A percentile compares a stretch with the other conserved stretches of the same genome.
These are phyloP conservation scores for Mercurialis annua DNA, from an alignment of 345 rosid genomes.

Conservation along the genomic window DNA sequence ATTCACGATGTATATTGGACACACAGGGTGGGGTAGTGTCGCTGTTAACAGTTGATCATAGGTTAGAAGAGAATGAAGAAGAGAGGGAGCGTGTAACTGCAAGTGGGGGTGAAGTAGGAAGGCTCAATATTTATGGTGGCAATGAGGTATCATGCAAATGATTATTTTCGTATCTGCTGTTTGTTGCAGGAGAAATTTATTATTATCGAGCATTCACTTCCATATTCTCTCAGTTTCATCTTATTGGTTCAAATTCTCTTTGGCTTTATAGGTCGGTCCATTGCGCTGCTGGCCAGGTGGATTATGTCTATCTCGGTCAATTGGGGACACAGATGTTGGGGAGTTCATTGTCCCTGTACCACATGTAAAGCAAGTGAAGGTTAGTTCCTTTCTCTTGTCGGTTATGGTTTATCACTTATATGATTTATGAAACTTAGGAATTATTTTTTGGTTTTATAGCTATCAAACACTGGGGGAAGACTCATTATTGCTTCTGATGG, in stretches of 20 bases:
- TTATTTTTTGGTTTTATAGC: constrained; percentile 39
- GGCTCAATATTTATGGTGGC: constrained; percentile 93
- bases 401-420: constrained; percentile 5
- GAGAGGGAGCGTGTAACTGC: constrained; percentile 99
- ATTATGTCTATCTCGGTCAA: constrained; percentile 94
- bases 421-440: constrained; percentile 15
- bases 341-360: constrained; percentile 97
- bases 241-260: constrained; percentile 12
- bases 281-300: constrained; percentile 99
- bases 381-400: constrained; percentile 21
- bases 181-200: background rate
- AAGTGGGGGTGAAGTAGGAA: constrained; percentile 99
- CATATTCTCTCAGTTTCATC: background rate
- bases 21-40: constrained; percentile 94
- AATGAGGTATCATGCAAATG: constrained; percentile 58
- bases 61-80: constrained; percentile 95
- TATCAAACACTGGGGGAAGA: constrained; percentile 91
- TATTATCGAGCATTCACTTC: background rate
- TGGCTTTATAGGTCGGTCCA: constrained; percentile 73
- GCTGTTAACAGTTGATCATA: constrained; percentile 93
- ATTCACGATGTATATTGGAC: constrained; percentile 97
- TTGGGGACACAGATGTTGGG: constrained; percentile 98
- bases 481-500: constrained; percentile 99
- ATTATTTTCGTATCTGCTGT: constrained; percentile 12
- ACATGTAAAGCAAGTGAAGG: constrained; percentile 99